These are phyloP conservation scores for Biscutella auriculata DNA, from an alignment of 441 rosid genomes.

Conservation along the genomic window DNA sequence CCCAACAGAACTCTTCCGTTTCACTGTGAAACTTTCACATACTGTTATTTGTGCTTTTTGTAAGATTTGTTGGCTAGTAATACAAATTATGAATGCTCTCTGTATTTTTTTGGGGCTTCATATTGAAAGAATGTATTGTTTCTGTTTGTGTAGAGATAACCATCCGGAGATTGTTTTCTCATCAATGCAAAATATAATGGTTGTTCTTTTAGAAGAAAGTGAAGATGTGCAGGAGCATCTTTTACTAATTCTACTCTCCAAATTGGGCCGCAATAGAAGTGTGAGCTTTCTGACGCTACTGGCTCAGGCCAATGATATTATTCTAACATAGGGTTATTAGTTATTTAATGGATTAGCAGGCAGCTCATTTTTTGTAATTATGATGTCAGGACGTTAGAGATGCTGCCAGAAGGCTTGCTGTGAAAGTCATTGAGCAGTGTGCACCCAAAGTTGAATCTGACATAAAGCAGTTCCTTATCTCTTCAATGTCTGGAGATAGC, in stretches of 20 bases:
- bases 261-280: slow-evolving; percentile 64
- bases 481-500: slow-evolving; percentile 85
- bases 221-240: slow-evolving; percentile 88
- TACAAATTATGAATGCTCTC: neutral
- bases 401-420: slow-evolving; percentile 83
- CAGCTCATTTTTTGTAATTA: slow-evolving; percentile 24
- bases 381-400: slow-evolving; percentile 50
- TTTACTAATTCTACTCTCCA: slow-evolving; percentile 56
- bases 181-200: slow-evolving; percentile 93
- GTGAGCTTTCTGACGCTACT: slow-evolving; percentile 37
- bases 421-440: slow-evolving; percentile 83
- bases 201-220: slow-evolving; percentile 83
- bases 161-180: slow-evolving; percentile 81
- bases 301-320: neutral
- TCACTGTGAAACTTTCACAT: neutral
- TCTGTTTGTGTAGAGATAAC: slow-evolving; percentile 63
- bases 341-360: slow-evolving; percentile 13
- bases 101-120: neutral
- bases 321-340: neutral
- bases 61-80: neutral
- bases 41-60: neutral
- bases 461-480: slow-evolving; percentile 79
- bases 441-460: slow-evolving; percentile 83
- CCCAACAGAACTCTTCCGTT: too few species aligned
- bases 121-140: slow-evolving; percentile 9